phyloP scores from a whole-genome alignment of 2,329 filamentous ascomycete genomes.

The Cytospora schulzeri region DNA sequence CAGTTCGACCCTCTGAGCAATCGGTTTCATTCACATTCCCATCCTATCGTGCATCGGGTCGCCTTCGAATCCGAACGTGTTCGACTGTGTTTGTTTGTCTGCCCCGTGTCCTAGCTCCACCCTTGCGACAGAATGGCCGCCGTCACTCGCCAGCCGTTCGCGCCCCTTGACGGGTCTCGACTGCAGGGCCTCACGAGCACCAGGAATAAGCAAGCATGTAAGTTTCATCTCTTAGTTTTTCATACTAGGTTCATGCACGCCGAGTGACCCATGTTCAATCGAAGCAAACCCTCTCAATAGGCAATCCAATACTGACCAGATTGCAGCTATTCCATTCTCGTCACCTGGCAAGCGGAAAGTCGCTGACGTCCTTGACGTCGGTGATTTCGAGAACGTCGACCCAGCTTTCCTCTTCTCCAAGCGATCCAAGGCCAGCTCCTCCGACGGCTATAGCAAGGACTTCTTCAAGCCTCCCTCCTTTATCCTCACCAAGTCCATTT shows the following conservation, averaged over 20 bases:
- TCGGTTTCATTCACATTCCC: slow-evolving; percentile 1
- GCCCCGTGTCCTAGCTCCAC: neutral
- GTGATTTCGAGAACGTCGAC: slow-evolving; percentile 65
- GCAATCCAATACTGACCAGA: slow-evolving; percentile 33
- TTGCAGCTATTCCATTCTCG: slow-evolving; percentile 44
- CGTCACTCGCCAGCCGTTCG: slow-evolving; percentile 71
- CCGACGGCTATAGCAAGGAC: slow-evolving; percentile 46
- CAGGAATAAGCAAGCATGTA: slow-evolving; percentile 79
- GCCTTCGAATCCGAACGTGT: slow-evolving; percentile 2
- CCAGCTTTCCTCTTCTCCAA: slow-evolving; percentile 56
- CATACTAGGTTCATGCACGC: neutral
- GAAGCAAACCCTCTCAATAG: neutral
- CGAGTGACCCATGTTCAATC: neutral
- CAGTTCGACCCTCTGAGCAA: slow-evolving; percentile 20
- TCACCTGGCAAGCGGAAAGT: slow-evolving; percentile 61
- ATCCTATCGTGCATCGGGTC: slow-evolving; percentile 16
- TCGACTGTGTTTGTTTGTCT: slow-evolving; percentile 25
- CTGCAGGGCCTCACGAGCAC: slow-evolving; percentile 72
- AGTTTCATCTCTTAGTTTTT: slow-evolving; percentile 35
- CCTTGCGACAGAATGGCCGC: slow-evolving; percentile 52
- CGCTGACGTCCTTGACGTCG: slow-evolving; percentile 48
- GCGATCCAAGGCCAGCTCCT: slow-evolving; percentile 54
- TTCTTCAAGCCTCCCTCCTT: slow-evolving; percentile 52
- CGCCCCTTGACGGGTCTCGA: slow-evolving; percentile 68
- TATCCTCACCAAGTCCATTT: slow-evolving; percentile 46